phyloP scores from a whole-genome alignment of 1,284 basidiomycete genomes.

The Salmacisia buchloeana region DNA sequence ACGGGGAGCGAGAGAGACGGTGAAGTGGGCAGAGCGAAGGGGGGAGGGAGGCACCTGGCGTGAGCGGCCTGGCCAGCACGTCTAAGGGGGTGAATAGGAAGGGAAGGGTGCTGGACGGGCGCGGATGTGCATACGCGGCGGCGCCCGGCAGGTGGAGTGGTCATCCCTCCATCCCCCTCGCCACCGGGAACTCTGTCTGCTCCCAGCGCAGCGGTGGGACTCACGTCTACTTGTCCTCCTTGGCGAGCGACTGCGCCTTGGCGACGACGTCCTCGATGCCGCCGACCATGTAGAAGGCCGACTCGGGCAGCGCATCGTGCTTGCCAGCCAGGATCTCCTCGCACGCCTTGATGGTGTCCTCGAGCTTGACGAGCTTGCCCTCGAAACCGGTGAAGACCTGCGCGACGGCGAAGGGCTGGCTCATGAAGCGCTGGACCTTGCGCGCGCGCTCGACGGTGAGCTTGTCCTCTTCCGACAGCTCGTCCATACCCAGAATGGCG shows the following conservation, averaged over 20 bases:
- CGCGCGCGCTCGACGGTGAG: slow-evolving; percentile 73
- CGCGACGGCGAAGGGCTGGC: slow-evolving; percentile 97
- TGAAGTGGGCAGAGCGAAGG: too few relatives aligned
- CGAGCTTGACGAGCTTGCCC: slow-evolving; percentile 77
- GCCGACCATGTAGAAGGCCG: slow-evolving; percentile 61
- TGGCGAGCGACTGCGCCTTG: slow-evolving; percentile 92
- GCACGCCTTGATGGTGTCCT: slow-evolving; percentile 50
- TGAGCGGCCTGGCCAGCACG: too few relatives aligned
- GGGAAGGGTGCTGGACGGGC: background rate
- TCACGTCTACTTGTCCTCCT: slow-evolving; percentile 61
- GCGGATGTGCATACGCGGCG: too few relatives aligned
- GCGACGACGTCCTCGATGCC: slow-evolving; percentile 89
- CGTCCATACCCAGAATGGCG: slow-evolving; percentile 96
- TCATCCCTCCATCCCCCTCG: too few relatives aligned
- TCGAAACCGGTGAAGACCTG: slow-evolving; percentile 99
- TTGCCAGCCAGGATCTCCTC: slow-evolving; percentile 79
- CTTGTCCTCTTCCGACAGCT: slow-evolving; percentile 99
- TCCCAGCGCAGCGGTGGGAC: background rate
- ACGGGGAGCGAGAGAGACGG: too few relatives aligned
- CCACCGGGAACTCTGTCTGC: background rate
- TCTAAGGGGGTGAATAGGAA: too few relatives aligned
- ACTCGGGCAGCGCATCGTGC: slow-evolving; percentile 85
- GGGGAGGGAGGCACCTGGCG: too few relatives aligned
- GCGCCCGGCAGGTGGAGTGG: too few relatives aligned
- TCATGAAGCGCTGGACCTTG: slow-evolving; percentile 80